Base-by-base conservation (phyloP, 2,329 filamentous ascomycete species). In the Pyrenochaeta sp. region DNA sequence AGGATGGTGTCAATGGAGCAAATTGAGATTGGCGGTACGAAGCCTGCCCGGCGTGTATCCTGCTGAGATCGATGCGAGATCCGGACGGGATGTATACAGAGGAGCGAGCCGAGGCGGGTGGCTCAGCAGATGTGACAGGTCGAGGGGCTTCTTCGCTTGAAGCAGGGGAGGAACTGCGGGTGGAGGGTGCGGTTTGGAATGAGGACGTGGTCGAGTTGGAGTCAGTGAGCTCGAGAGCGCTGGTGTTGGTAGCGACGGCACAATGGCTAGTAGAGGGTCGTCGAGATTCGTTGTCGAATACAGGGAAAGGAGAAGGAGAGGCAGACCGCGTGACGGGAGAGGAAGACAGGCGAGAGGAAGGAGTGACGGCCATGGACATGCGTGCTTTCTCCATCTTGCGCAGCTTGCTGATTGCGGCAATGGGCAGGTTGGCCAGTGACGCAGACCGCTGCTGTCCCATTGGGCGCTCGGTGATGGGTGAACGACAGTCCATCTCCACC, bases 391-490 rank as follows among this genome's bases (percentile, higher is more conserved):
- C 62, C 21, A 54, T 51, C 26, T 65, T 60, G 11, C 53, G 63
- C 14, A 63, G 56, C 36, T 60, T 65, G 55, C 51, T 60, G 51
- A 60, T 58, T 35, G 58, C 53, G 20, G 64, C 48, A 15, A 60
- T 54, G 31, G 67, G 60, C 27, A 69, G 40, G 29, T 67, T 63
- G 20, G 63, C 65, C 10, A 72, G 55, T 6, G 69, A 71, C 11
- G 65, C 63, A 17, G 67, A 63, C 28, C 68, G 64, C 42, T 60
- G 59, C 30, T 65, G 45, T 17, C 51, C 35, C 14, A 44, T 30
- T 38, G 59, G 55, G 14, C 50, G 46, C 17, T 60, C 52, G 22
- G 38, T 51, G 35, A 26, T 36, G 27, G 45, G 54, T 13, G 37
- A 61, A 36, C 35, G 61, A 53, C 39, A 59, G 24, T 67, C 60